A percentile compares a stretch with the other conserved stretches of the same genome.
phyloP scores from a whole-genome alignment of 2,329 filamentous ascomycete genomes.

The Fusarium fujikuroi region DNA sequence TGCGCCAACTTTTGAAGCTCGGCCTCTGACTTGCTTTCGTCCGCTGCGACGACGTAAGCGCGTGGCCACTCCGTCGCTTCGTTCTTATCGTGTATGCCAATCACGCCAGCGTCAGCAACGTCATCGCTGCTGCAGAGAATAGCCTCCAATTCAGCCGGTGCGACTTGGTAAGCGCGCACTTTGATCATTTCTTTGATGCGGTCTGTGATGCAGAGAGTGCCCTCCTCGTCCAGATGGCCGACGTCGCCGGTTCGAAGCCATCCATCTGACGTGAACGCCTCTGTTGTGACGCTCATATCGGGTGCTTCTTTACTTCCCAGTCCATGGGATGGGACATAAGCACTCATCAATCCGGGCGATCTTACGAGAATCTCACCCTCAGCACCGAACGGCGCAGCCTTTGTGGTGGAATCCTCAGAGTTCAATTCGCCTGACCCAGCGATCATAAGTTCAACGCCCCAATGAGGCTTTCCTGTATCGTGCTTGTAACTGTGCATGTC shows the following conservation, averaged over 20 bases:
- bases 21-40: constrained; percentile 44
- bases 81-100: constrained; percentile 65
- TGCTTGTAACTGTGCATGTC: constrained; percentile 62
- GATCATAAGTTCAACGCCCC: constrained; percentile 71
- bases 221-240: constrained; percentile 65
- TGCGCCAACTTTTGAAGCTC: constrained; percentile 58
- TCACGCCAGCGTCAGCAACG: constrained; percentile 73
- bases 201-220: constrained; percentile 74
- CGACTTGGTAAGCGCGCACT: constrained; percentile 69
- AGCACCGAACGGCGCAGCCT: constrained; percentile 57
- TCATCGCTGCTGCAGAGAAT: constrained; percentile 51
- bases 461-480: constrained; percentile 73
- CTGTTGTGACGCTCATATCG: constrained; percentile 52
- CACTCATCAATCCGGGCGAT: constrained; percentile 72
- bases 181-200: constrained; percentile 76
- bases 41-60: constrained; percentile 66
- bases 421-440: constrained; percentile 61
- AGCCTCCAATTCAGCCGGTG: constrained; percentile 62
- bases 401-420: constrained; percentile 46
- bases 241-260: constrained; percentile 81
- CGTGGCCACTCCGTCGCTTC: constrained; percentile 72
- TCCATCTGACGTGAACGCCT: constrained; percentile 61
- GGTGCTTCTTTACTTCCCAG: constrained; percentile 26
- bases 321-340: constrained; percentile 72
- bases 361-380: constrained; percentile 74